phyloP scores from a whole-genome alignment of 1,284 basidiomycete genomes.

The Vanrija sp. region DNA sequence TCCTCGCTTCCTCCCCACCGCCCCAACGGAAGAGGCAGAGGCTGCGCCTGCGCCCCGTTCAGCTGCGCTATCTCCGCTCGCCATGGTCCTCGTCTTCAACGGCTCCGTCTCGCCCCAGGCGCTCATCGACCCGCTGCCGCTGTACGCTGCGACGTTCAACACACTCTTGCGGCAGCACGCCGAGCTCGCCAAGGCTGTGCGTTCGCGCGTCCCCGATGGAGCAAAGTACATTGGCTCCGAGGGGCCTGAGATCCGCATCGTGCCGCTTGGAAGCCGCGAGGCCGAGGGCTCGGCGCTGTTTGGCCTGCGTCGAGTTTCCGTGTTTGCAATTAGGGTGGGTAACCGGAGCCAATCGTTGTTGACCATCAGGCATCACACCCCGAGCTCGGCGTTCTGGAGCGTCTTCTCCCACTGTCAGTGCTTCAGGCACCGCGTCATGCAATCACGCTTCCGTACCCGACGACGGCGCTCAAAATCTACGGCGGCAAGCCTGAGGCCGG shows the following conservation, averaged over 20 bases:
- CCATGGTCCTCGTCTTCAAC: slow-evolving; percentile 38
- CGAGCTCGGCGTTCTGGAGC: slow-evolving; percentile 14
- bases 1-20: slow-evolving; percentile 28
- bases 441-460: slow-evolving; percentile 50
- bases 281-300: slow-evolving; percentile 58
- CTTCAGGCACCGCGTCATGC: slow-evolving; percentile 37
- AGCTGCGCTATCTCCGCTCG: slow-evolving; percentile 10
- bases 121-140: slow-evolving; percentile 37
- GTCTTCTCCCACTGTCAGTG: slow-evolving; percentile 32
- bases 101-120: slow-evolving; percentile 35
- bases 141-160: slow-evolving; percentile 44
- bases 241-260: slow-evolving; percentile 52
- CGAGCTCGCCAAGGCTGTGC: slow-evolving; percentile 23
- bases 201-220: neutral
- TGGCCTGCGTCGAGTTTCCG: slow-evolving; percentile 66
- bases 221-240: neutral
- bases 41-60: neutral
- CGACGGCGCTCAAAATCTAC: slow-evolving; percentile 24
- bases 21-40: slow-evolving; percentile 9
- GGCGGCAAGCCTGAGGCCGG: neutral
- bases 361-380: slow-evolving; percentile 30
- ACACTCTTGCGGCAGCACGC: slow-evolving; percentile 35
- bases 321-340: slow-evolving; percentile 61
- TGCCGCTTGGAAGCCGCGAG: slow-evolving; percentile 73
- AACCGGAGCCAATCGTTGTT: too few relatives aligned